Evolutionary conservation across 192 early-diverging fungal species (phyloP).

Genomic region (Backusella australiensis): DNA sequence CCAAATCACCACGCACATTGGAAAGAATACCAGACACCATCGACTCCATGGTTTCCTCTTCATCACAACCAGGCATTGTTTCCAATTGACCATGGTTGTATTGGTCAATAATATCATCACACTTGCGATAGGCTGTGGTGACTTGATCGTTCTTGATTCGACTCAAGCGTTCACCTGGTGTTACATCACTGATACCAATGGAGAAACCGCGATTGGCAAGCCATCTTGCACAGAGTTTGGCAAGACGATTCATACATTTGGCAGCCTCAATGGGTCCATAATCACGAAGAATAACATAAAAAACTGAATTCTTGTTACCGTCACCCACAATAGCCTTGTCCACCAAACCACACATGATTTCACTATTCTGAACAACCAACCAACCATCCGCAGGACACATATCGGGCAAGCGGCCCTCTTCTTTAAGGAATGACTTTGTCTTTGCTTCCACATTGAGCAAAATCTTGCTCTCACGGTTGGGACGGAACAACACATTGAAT

Average conservation of each 20-base stretch:
- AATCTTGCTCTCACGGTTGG: constrained; percentile 66
- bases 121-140: constrained; percentile 76
- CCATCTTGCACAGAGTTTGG: constrained; percentile 53
- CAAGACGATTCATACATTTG: constrained; percentile 91
- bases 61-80: constrained; percentile 82
- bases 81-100: constrained; percentile 72
- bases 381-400: constrained; percentile 91
- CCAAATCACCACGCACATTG: constrained; percentile 88
- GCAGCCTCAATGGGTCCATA: constrained; percentile 85
- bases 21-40: constrained; percentile 86
- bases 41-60: constrained; percentile 86
- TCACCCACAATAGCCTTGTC: constrained; percentile 98
- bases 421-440: constrained; percentile 71
- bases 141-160: constrained; percentile 80
- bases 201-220: constrained; percentile 91
- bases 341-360: constrained; percentile 89
- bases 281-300: constrained; percentile 92
- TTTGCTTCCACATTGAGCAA: constrained; percentile 90
- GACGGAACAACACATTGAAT: constrained; percentile 85
- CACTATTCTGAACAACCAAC: constrained; percentile 89
- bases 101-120: constrained; percentile 77
- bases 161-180: constrained; percentile 74
- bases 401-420: constrained; percentile 56
- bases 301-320: constrained; percentile 92
- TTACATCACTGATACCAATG: constrained; percentile 98